Base-by-base conservation (phyloP, 495 filamentous ascomycete genomes). In the Echria macrotheca region DNA sequence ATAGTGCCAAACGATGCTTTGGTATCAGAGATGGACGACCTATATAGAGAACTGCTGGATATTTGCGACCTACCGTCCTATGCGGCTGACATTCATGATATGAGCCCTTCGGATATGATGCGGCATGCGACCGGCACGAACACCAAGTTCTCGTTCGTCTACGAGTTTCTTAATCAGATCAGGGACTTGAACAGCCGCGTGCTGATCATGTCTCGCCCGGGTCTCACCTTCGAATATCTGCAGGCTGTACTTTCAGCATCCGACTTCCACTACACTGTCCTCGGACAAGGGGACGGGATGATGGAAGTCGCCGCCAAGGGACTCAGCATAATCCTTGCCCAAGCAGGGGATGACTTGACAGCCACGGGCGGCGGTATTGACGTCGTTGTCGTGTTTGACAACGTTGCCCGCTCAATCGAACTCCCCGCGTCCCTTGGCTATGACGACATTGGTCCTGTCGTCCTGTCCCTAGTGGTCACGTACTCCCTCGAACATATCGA, bases 401-500 rank as follows among this genome's bases (percentile, higher is more conserved):
- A 70, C 35, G 60, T 50, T 1, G 68, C 70, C 11, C 63, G 60
- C 23, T 35, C 51, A 12, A 44, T 49, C n/a, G 23, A 47, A 12
- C 25, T 64, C 12, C 55, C 58, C 0, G 10, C 44, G 8, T 44
- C 21, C 1, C 22, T 63, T 22, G 32, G 21, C 8, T 54, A 47
- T 15, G 49, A 54, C 0, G 32, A 46, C 3, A 54, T 37, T 39
- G 24, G 53, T 5, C 61, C 61, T 1, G 28, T 66, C 4, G 43
- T 72, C 3, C 53, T 76, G 23, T 52, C 54, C 0, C 53, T 75
- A 14, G 58, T 71, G 0, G 58, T 52, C n/a, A 58, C 52, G 5
- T 64, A 66, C 47, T 69, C 69, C 4, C 58, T 75, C n/a, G 71
- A 76, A 49, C 73, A 76, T 28, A 56, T 74, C 15, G 69, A 71